Evolutionary conservation across 176 grass and related monocot genomes (phyloP), one percentile per base, ranked within the genome.

Genomic region (Pontederia paniculata): DNA sequence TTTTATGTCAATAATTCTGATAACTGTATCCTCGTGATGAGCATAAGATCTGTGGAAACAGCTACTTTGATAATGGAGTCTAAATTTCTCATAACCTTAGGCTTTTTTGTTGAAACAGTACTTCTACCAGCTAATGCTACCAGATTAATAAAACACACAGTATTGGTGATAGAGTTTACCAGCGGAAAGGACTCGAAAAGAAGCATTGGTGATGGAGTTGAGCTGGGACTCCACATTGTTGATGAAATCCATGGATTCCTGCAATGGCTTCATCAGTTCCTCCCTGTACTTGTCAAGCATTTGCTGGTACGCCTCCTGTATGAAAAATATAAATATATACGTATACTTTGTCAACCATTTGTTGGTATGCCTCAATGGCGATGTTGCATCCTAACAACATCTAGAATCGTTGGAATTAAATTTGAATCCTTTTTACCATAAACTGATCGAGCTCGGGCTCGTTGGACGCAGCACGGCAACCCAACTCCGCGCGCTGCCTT

Each of bases 211-310:
- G 54, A 89, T 55, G 9, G 82, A 83, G 68, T 78, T 79, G 71
- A 96, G 77, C 79, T 89, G 82, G 50, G 68, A 57, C 64, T 87
- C 77, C 21, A 80, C 65, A 10, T 55, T 81, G 59, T 71, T 83
- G 70, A 96, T 78, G 71, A 96, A 89, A 42, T 87, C 85, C 1
- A 65, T 68, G 4, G 79, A 82, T 28, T 96, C 91, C 60, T 81
- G 76, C 48, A 89, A 73, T 45, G 82, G 91, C 52, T 79, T 78
- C 48, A 64, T 71, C 56, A 96, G 71, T 68, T 96, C 91, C 41
- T 84, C 85, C 21, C 75, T 65, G 63, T 79, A 96, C 77, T 83
- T 96, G 17, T 62, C 55, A 55, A 96, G 66, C 70, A 89, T 81
- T 62, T 74, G 75, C 54, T 82, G 76, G 60, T 96, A 96, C 0